These are phyloP conservation scores for Trametes meyenii DNA, from an alignment of 768 basidiomycete genomes.

Conservation along the genomic window DNA sequence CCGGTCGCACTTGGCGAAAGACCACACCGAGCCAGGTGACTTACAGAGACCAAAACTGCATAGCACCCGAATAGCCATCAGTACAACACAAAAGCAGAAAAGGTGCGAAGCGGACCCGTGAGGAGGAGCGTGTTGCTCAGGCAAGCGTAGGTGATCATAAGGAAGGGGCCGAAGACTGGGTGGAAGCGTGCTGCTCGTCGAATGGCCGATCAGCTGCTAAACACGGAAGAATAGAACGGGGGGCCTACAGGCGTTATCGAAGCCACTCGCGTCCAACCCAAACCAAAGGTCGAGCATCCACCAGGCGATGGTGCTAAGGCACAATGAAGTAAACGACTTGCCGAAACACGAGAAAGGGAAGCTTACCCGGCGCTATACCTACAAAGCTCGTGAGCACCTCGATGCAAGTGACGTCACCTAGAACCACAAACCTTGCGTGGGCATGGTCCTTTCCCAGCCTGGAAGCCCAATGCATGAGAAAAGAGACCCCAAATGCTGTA, in stretches of 20 bases:
- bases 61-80: constrained; percentile 13
- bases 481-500: no score
- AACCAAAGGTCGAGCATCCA: constrained; percentile 96
- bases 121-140: constrained; percentile 90
- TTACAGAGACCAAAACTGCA: constrained; percentile 76
- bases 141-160: constrained; percentile 91
- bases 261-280: constrained; percentile 92
- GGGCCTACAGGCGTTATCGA: constrained; percentile 72
- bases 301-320: constrained; percentile 72
- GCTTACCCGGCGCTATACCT: constrained; percentile 42
- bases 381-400: background rate
- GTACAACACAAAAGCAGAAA: constrained; percentile 5
- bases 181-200: constrained; percentile 66
- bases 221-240: background rate
- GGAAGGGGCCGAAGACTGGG: constrained; percentile 83
- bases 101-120: constrained; percentile 58
- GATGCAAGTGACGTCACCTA: no score
- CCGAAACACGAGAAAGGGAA: background rate
- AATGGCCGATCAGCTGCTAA: constrained; percentile 4
- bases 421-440: constrained; percentile 38
- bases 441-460: constrained; percentile 67
- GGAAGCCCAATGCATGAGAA: background rate
- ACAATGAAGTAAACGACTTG: background rate
- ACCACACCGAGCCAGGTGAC: constrained; percentile 34
- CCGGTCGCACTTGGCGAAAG: background rate